phyloP scores from a whole-genome alignment of 257 asterid species.

The Ilex asprella region DNA sequence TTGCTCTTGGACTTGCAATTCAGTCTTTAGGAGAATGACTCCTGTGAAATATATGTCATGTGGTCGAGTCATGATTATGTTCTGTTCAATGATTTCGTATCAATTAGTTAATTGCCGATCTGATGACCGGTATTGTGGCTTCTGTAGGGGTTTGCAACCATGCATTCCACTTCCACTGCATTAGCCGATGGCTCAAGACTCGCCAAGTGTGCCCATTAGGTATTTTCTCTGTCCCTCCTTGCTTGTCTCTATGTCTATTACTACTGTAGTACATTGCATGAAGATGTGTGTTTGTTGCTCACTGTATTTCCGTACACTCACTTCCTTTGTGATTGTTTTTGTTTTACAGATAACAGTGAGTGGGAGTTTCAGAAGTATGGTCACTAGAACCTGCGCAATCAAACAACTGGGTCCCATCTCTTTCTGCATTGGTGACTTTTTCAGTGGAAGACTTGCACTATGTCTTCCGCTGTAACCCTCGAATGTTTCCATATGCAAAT shows the following conservation, averaged over 20 bases:
- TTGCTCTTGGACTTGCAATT: too few species aligned
- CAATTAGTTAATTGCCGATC: too few species aligned
- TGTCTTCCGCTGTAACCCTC: too few species aligned
- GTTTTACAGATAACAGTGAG: conserved; percentile 78
- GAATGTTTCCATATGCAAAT: too few species aligned
- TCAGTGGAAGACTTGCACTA: conserved; percentile 1
- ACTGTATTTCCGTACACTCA: too few species aligned
- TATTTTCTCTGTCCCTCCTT: conserved; percentile 9
- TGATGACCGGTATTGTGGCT: neutral
- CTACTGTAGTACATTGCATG: too few species aligned
- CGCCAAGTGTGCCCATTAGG: conserved; percentile 99
- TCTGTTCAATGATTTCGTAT: neutral
- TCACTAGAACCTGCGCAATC: conserved; percentile 37
- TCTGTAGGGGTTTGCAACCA: conserved; percentile 88
- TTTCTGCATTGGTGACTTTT: conserved; percentile 7
- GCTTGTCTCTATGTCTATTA: too few species aligned
- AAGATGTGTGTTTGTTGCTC: too few species aligned
- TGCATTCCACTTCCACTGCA: conserved; percentile 98
- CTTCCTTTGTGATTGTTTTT: neutral
- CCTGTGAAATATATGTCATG: too few species aligned
- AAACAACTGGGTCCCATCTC: neutral
- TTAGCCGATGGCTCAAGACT: conserved; percentile 98
- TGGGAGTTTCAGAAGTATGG: conserved; percentile 99
- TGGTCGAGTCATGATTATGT: too few species aligned
- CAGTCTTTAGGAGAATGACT: too few species aligned